Percentiles rank a stretch among this genome's conserved stretches.
These are phyloP conservation scores for Aspergillus nomiae DNA, from an alignment of 2,329 filamentous ascomycete species.

Conservation along the genomic window DNA sequence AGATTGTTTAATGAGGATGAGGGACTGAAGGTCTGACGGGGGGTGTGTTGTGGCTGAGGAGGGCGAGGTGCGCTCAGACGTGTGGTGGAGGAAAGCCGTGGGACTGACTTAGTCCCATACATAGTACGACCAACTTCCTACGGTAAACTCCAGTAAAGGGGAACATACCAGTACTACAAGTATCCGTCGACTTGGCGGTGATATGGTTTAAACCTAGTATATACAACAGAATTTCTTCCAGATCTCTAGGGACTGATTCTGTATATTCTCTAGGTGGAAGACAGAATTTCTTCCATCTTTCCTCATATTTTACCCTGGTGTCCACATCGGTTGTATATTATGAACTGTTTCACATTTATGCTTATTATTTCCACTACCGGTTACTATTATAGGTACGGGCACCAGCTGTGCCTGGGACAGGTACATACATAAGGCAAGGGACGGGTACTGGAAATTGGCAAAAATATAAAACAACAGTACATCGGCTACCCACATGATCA, in stretches of 20 bases:
- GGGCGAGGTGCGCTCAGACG: slow-evolving; percentile 19
- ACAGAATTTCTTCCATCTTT: neutral
- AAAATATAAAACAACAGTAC: neutral
- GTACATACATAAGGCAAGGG: neutral
- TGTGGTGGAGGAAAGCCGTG: slow-evolving; percentile 12
- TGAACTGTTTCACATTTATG: neutral
- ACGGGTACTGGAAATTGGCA: neutral
- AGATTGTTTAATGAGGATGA: neutral
- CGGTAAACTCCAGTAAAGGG: neutral
- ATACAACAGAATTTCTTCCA: neutral
- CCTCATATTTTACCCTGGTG: neutral
- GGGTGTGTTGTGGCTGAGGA: slow-evolving; percentile 1
- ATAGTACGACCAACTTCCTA: neutral
- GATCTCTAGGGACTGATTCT: too few species aligned
- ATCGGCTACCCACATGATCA: neutral
- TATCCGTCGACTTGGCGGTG: neutral
- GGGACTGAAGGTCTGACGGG: slow-evolving; percentile 1
- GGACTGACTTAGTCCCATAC: neutral
- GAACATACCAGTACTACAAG: neutral
- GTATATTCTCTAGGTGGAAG: neutral
- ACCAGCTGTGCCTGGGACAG: neutral
- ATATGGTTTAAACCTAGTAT: neutral
- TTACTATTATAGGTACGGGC: neutral
- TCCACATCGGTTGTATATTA: neutral
- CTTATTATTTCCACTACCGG: neutral